A percentile compares a stretch with the other conserved stretches of the same genome.
phyloP scores from a whole-genome alignment of 768 basidiomycete species.

The Lactarius trivialis region DNA sequence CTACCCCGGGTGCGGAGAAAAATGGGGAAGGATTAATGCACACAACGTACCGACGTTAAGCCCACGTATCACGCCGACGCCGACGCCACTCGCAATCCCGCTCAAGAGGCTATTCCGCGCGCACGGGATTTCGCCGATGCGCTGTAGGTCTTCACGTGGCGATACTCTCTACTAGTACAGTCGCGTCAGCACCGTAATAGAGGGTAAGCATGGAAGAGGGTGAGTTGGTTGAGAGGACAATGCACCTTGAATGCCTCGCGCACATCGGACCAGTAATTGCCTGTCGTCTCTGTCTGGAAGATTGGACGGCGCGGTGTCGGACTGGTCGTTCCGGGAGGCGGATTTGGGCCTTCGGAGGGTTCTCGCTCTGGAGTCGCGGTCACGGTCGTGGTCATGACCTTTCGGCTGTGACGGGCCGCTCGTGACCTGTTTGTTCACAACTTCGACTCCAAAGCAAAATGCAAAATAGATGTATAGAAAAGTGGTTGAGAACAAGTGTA shows the following conservation, averaged over 20 bases:
- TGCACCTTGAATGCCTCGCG: constrained; percentile 33
- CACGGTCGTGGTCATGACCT: constrained; percentile 10
- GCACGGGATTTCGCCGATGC: constrained; percentile 68
- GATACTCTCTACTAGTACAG: constrained; percentile 37
- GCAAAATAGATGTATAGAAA: neutral
- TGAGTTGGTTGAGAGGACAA: neutral
- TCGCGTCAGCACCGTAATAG: neutral
- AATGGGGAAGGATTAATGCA: neutral
- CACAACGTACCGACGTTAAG: constrained; percentile 50
- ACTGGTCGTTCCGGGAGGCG: neutral
- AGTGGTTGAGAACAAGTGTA: neutral
- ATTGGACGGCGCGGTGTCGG: constrained; percentile 12
- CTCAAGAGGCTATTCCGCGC: constrained; percentile 67
- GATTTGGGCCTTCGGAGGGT: constrained; percentile 18
- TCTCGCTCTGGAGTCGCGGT: constrained; percentile 8
- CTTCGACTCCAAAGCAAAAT: neutral
- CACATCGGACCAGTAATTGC: constrained; percentile 31
- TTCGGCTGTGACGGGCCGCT: neutral
- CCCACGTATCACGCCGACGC: constrained; percentile 68
- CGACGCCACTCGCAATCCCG: constrained; percentile 75
- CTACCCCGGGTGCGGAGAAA: neutral
- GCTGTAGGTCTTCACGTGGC: constrained; percentile 45
- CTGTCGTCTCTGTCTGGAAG: constrained; percentile 32
- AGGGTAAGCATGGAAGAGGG: neutral
- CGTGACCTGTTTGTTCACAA: neutral